Percentiles rank a stretch among this genome's conserved stretches.
Evolutionary conservation across 2,329 filamentous ascomycete species (phyloP).

Genomic region (Aspergillus sojae): DNA sequence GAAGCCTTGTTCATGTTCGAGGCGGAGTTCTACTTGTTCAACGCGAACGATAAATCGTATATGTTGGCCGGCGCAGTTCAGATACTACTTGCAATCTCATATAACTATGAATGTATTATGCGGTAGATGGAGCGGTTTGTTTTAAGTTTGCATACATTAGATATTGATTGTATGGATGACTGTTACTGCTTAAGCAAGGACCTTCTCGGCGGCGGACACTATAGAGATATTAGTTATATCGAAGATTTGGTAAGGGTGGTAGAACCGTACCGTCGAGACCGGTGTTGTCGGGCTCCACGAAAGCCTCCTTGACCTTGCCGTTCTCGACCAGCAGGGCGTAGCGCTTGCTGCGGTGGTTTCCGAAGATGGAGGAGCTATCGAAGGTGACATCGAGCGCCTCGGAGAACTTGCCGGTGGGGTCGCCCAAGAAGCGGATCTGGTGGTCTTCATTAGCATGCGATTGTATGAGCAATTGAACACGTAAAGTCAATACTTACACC

Average conservation of each 20-base stretch:
- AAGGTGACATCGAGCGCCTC: slow-evolving; percentile 82
- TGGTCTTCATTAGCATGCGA: not conserved
- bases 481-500: slow-evolving; percentile 63
- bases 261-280: slow-evolving; percentile 69
- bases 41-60: too few species aligned
- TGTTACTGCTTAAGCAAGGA: slow-evolving; percentile 41
- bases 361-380: slow-evolving; percentile 78
- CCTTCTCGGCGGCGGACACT: slow-evolving; percentile 55
- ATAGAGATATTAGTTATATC: slow-evolving; percentile 19
- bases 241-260: slow-evolving; percentile 8
- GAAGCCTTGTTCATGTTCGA: too few species aligned
- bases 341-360: slow-evolving; percentile 79
- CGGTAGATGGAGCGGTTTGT: not conserved
- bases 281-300: slow-evolving; percentile 87
- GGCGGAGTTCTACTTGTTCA: too few species aligned
- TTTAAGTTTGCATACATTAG: not conserved
- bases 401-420: slow-evolving; percentile 78
- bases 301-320: slow-evolving; percentile 78
- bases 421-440: slow-evolving; percentile 85
- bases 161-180: not conserved
- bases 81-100: too few species aligned
- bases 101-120: not conserved
- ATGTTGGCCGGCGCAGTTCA: too few species aligned
- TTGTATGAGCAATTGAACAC: not conserved
- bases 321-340: slow-evolving; percentile 83